Conservation (phyloP, 495 filamentous ascomycete genomes). For the Penicillium desertorum region DNA sequence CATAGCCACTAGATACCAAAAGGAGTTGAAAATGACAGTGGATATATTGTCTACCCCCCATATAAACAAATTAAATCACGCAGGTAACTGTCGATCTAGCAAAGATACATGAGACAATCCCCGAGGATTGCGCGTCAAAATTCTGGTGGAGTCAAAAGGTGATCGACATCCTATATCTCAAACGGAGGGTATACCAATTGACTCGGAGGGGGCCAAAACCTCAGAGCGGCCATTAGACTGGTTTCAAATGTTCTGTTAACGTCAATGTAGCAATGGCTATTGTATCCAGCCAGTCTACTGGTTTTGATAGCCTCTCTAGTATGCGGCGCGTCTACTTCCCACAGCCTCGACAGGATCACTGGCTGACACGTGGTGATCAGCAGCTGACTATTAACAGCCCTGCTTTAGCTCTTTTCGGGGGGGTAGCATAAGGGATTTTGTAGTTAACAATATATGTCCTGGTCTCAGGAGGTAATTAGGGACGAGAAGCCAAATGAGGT, state of each 20-base stretch:
- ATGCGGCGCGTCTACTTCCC: conserved; percentile 6
- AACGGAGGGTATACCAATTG: background rate
- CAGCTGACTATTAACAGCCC: background rate
- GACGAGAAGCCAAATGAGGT: background rate
- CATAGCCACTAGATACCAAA: background rate
- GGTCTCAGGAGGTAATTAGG: conserved; percentile 1
- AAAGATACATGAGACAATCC: too few species aligned
- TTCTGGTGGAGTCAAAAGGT: background rate
- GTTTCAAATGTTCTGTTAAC: background rate
- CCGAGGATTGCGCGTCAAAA: too few species aligned
- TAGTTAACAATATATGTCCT: background rate
- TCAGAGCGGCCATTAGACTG: background rate
- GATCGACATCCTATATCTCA: background rate
- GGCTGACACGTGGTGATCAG: background rate
- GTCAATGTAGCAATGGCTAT: background rate
- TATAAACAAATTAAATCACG: too few species aligned
- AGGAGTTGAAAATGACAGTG: background rate
- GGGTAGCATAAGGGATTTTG: background rate
- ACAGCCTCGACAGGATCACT: background rate
- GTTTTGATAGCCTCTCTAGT: background rate
- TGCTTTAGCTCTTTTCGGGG: conserved; percentile 1
- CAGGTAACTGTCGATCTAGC: too few species aligned
- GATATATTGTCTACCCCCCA: too few species aligned
- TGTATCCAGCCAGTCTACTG: conserved; percentile 1
- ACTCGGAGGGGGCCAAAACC: too few species aligned